Evolutionary conservation across 2,329 filamentous ascomycete genomes (phyloP).

Genomic region (Rutstroemia sp.): DNA sequence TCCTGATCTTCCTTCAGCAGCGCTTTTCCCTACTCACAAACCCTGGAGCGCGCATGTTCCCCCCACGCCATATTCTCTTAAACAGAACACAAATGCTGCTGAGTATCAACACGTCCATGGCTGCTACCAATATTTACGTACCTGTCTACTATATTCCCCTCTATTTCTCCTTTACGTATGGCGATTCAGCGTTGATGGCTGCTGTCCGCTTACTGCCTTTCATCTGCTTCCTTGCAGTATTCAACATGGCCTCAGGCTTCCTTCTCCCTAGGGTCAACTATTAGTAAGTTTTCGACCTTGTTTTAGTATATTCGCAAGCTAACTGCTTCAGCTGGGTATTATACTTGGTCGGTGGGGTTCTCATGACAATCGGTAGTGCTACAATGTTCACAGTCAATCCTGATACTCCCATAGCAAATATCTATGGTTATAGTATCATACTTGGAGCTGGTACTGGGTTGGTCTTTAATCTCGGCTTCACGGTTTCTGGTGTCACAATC

Average conservation of each 20-base stretch:
- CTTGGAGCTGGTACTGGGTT: slow-evolving; percentile 33
- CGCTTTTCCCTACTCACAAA: neutral
- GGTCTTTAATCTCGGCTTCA: slow-evolving; percentile 24
- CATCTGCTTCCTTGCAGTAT: slow-evolving; percentile 27
- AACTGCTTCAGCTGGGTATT: slow-evolving; percentile 22
- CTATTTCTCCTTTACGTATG: slow-evolving; percentile 32
- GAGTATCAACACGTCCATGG: slow-evolving; percentile 21
- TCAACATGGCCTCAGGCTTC: slow-evolving; percentile 34
- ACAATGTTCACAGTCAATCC: neutral
- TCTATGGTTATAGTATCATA: slow-evolving; percentile 31
- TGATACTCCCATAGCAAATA: neutral
- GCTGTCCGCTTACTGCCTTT: slow-evolving; percentile 33
- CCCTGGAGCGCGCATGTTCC: neutral
- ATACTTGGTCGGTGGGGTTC: slow-evolving; percentile 11
- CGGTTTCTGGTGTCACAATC: neutral
- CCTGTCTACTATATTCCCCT: neutral
- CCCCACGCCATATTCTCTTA: slow-evolving; percentile 3
- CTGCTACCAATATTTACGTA: neutral
- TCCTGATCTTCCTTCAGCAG: neutral
- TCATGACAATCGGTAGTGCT: slow-evolving; percentile 19
- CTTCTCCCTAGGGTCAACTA: slow-evolving; percentile 30
- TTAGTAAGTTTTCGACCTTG: slow-evolving; percentile 25
- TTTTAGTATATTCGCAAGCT: slow-evolving; percentile 10
- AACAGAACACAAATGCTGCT: neutral
- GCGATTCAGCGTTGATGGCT: slow-evolving; percentile 27